Conservation (phyloP, 139 green algal genomes). For the Chlorella sp. region DNA sequence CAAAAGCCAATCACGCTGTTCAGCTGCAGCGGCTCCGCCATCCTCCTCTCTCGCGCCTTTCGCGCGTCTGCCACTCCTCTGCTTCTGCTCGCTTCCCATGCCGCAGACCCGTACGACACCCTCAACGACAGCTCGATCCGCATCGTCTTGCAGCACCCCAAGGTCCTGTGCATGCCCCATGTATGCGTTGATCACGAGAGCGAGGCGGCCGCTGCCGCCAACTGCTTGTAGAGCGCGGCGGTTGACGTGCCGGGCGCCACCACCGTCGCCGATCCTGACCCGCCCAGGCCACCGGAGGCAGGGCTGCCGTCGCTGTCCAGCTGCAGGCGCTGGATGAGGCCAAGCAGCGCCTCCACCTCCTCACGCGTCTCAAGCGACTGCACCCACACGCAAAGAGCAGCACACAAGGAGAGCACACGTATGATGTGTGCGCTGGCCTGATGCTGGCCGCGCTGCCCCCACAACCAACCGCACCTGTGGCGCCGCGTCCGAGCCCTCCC, state of each 20-base stretch:
- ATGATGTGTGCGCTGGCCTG: background rate
- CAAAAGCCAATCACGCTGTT: conserved; percentile 58
- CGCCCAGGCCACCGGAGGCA: no score
- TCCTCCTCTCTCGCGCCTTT: no score
- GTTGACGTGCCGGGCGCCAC: background rate
- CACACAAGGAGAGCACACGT: background rate
- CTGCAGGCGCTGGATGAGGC: conserved; percentile 3
- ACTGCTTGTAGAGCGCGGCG: background rate
- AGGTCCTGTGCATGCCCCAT: no score
- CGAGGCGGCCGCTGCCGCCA: background rate
- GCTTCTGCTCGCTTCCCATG: no score
- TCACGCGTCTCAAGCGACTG: conserved; percentile 5
- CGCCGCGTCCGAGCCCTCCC: background rate
- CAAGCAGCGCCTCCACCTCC: conserved; percentile 1
- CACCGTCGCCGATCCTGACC: no score
- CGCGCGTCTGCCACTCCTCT: no score
- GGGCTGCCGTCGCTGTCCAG: background rate
- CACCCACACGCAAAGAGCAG: background rate
- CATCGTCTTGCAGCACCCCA: no score
- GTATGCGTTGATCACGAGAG: no score
- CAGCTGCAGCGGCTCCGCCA: conserved; percentile 42
- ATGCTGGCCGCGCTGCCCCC: background rate
- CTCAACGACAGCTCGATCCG: no score
- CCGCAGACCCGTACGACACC: no score
- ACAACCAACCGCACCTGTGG: background rate